Percentiles rank a stretch among this genome's conserved stretches.
Evolutionary conservation across 140 eudicot genomes (phyloP).

Genomic region (Erigeron philadelphicus): DNA sequence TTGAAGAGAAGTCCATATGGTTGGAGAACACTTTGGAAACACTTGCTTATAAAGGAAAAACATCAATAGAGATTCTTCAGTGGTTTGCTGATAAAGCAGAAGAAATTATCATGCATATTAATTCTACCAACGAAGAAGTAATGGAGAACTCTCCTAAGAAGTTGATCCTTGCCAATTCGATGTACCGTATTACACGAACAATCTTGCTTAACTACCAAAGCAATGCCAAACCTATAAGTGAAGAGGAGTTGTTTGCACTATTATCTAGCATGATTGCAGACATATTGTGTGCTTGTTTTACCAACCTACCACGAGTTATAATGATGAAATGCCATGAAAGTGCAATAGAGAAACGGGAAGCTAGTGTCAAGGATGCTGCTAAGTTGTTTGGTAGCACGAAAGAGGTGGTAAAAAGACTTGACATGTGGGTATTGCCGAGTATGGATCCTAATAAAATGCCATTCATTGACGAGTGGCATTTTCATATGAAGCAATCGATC

Average conservation of each 20-base stretch:
- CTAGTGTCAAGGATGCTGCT: slow-evolving; percentile 18
- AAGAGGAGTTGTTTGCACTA: slow-evolving; percentile 16
- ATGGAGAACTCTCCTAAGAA: slow-evolving; percentile 13
- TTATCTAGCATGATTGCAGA: slow-evolving; percentile 28
- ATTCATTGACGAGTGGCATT: slow-evolving; percentile 32
- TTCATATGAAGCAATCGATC: slow-evolving; percentile 3
- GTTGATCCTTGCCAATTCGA: slow-evolving; percentile 27
- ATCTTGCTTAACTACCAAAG: slow-evolving; percentile 18
- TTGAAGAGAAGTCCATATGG: slow-evolving; percentile 20
- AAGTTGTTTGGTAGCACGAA: slow-evolving; percentile 23
- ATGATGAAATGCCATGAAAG: slow-evolving; percentile 23
- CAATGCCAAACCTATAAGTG: neutral
- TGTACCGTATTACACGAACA: slow-evolving; percentile 21
- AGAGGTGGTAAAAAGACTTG: slow-evolving; percentile 23
- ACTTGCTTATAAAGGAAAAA: slow-evolving; percentile 1
- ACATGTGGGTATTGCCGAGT: slow-evolving; percentile 1
- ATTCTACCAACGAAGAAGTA: neutral
- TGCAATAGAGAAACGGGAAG: slow-evolving; percentile 23
- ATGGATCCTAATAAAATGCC: slow-evolving; percentile 21
- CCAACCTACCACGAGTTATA: slow-evolving; percentile 28
- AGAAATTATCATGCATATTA: neutral
- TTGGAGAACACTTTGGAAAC: slow-evolving; percentile 8
- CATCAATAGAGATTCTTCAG: slow-evolving; percentile 12
- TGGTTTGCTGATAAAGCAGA: slow-evolving; percentile 15
- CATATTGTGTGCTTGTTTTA: slow-evolving; percentile 31